A percentile compares a stretch with the other conserved stretches of the same genome.
Evolutionary conservation across 805 yeast genomes (phyloP).

Genomic region (Kluyveromyces aestuarii): DNA sequence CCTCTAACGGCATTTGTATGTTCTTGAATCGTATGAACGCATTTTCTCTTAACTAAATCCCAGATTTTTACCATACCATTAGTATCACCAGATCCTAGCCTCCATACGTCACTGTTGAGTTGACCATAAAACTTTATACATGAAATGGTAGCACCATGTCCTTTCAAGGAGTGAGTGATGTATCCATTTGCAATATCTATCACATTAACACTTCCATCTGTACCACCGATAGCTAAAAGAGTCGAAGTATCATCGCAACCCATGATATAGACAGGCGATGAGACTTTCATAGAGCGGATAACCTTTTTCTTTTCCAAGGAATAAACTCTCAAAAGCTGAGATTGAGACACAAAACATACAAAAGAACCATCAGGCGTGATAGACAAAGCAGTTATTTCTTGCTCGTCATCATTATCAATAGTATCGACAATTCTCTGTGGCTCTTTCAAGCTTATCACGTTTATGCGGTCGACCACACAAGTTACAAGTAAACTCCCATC

Average conservation of each 20-base stretch:
- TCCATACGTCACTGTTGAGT: conserved; percentile 62
- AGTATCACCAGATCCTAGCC: conserved; percentile 63
- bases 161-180: conserved; percentile 82
- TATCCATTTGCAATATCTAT: conserved; percentile 88
- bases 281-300: conserved; percentile 45
- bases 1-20: conserved; percentile 86
- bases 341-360: conserved; percentile 70
- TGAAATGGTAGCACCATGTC: conserved; percentile 86
- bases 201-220: conserved; percentile 86
- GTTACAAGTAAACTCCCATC: conserved; percentile 66
- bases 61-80: conserved; percentile 48
- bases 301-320: conserved; percentile 29
- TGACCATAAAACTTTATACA: conserved; percentile 69
- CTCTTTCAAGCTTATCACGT: conserved; percentile 54
- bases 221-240: conserved; percentile 85
- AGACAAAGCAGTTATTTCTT: conserved; percentile 61
- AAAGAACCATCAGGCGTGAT: conserved; percentile 67
- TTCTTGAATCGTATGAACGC: conserved; percentile 53
- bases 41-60: conserved; percentile 64
- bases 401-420: conserved; percentile 78
- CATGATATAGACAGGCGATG: conserved; percentile 78
- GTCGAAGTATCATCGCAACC: conserved; percentile 74
- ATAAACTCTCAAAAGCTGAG: conserved; percentile 70
- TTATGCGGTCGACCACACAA: conserved; percentile 67
- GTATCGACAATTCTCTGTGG: conserved; percentile 33